Evolutionary conservation across 768 basidiomycete genomes (phyloP).

Genomic region (Lactarius hengduanensis): DNA sequence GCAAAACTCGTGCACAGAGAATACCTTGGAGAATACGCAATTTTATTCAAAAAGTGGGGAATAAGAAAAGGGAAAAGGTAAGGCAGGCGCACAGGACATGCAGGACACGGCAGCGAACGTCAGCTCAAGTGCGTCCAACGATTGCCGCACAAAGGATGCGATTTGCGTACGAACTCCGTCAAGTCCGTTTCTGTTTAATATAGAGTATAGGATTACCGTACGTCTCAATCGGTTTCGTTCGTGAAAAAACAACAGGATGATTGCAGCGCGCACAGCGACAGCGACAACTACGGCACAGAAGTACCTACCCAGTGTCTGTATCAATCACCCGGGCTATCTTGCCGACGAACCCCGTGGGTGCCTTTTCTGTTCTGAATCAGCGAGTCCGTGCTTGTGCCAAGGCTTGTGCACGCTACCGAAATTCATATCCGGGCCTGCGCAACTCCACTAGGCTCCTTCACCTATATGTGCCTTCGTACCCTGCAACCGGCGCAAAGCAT

Average conservation of each 20-base stretch:
- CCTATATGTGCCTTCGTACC: not conserved
- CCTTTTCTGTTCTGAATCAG: not conserved
- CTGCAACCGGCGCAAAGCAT: not conserved
- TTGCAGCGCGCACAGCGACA: not conserved
- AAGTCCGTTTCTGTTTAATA: too few species aligned
- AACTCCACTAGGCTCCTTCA: not conserved
- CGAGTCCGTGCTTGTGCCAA: not conserved
- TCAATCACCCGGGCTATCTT: not conserved
- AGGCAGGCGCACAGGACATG: too few species aligned
- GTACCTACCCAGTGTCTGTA: not conserved
- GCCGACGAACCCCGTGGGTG: not conserved
- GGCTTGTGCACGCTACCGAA: not conserved
- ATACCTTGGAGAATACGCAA: too few species aligned
- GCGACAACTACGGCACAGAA: not conserved
- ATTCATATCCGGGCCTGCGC: not conserved
- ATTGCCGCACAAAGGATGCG: too few species aligned
- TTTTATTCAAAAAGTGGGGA: too few species aligned
- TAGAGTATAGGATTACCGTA: too few species aligned
- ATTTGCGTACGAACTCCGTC: too few species aligned
- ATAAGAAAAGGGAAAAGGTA: too few species aligned
- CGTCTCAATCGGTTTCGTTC: not conserved
- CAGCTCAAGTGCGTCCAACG: too few species aligned
- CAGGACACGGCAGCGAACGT: too few species aligned
- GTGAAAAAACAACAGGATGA: not conserved
- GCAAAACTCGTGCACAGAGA: too few species aligned